These are phyloP conservation scores for Penicillium concentricum DNA, from an alignment of 2,329 filamentous ascomycete species.

Conservation along the genomic window DNA sequence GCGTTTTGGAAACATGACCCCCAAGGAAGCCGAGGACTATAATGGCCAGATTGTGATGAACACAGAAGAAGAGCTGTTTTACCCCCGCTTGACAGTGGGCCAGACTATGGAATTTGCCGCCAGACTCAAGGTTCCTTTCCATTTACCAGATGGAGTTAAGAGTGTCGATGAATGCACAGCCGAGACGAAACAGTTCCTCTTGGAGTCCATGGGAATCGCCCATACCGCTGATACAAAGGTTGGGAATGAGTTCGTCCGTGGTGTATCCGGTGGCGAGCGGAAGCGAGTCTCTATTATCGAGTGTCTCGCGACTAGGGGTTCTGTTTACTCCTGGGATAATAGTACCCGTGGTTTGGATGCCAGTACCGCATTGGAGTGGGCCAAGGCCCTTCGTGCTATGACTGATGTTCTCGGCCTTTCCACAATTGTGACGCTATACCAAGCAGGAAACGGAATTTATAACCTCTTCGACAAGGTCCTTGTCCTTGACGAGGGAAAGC, in stretches of 20 bases:
- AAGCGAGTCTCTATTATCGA: constrained; percentile 14
- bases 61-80: constrained; percentile 53
- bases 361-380: constrained; percentile 10
- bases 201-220: constrained; percentile 8
- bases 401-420: constrained; percentile 9
- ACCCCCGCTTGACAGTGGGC: constrained; percentile 50
- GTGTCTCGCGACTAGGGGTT: constrained; percentile 6
- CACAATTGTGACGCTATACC: constrained; percentile 9
- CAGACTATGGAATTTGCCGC: constrained; percentile 59
- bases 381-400: constrained; percentile 10
- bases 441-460: constrained; percentile 14
- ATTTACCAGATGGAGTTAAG: constrained; percentile 66
- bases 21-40: constrained; percentile 47
- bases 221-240: constrained; percentile 11
- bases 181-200: constrained; percentile 17
- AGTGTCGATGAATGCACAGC: constrained; percentile 47
- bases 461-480: constrained; percentile 12
- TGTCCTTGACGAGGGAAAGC: constrained; percentile 17
- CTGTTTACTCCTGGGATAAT: constrained; percentile 11
- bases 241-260: constrained; percentile 13
- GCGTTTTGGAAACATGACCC: constrained; percentile 50
- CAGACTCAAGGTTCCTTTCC: constrained; percentile 65
- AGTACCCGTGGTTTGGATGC: constrained; percentile 10
- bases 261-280: constrained; percentile 13
- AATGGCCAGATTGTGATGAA: constrained; percentile 59